phyloP scores from a whole-genome alignment of 169 alveolate genomes.

The Babesia gibsoni region DNA sequence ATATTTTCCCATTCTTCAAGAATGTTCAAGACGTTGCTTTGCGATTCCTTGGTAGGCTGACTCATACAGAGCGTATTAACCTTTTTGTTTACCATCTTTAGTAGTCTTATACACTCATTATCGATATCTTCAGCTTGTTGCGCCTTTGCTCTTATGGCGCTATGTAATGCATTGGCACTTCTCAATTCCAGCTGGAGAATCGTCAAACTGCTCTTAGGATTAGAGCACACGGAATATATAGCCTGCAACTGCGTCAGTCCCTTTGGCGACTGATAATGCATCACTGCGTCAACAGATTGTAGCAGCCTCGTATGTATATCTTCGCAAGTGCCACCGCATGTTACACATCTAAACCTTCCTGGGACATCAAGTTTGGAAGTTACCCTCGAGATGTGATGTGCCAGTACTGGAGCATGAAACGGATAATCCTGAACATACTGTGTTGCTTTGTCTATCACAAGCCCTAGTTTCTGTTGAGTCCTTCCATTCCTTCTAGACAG shows the following conservation, averaged over 20 bases:
- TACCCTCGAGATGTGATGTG: conserved; percentile 20
- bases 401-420: conserved; percentile 35
- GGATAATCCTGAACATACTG: conserved; percentile 16
- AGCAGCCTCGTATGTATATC: conserved; percentile 5
- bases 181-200: not conserved
- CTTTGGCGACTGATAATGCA: conserved; percentile 43
- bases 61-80: not conserved
- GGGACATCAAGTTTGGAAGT: conserved; percentile 8
- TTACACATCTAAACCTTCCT: conserved; percentile 18
- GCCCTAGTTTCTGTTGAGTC: not conserved
- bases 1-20: not conserved
- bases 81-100: not conserved
- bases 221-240: conserved; percentile 37
- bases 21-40: not conserved
- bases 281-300: not conserved
- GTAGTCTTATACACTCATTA: not conserved
- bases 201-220: not conserved
- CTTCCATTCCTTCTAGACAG: not conserved
- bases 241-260: conserved; percentile 41
- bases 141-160: not conserved
- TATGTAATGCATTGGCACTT: not conserved
- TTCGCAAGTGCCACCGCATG: conserved; percentile 55
- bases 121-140: not conserved
- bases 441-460: not conserved
- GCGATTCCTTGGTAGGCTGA: not conserved